Conservation (phyloP, 176 grass and related monocot species). For the Cymbopogon citratus region DNA sequence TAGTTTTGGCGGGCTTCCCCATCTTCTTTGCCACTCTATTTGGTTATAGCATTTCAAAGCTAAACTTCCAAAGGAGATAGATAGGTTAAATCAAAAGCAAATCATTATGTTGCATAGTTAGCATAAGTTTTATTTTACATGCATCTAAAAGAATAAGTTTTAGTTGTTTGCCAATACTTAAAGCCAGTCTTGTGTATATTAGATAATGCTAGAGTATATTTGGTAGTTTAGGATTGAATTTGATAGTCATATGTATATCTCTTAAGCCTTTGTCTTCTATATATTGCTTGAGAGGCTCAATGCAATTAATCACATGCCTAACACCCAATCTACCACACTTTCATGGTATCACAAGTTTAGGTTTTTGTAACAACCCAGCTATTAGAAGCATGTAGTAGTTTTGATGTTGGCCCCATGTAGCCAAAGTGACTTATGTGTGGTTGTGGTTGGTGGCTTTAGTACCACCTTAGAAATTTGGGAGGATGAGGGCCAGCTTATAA, state of each 20-base stretch:
- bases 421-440: no score
- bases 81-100: neutral
- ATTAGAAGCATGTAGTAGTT: no score
- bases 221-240: neutral
- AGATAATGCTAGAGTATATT: neutral
- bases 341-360: no score
- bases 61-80: conserved; percentile 77
- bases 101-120: neutral
- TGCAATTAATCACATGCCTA: neutral
- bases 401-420: no score
- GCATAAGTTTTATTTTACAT: neutral
- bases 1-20: conserved; percentile 44
- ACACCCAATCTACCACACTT: no score
- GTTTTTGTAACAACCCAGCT: no score
- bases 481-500: no score
- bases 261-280: neutral
- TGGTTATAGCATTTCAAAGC: conserved; percentile 51
- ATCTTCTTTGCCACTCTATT: conserved; percentile 50
- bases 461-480: no score
- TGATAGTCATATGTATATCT: no score
- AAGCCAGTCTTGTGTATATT: neutral
- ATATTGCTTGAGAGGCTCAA: no score
- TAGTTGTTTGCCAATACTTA: neutral
- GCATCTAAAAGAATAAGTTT: neutral
- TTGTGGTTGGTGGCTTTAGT: no score